Percentiles rank a stretch among this genome's conserved stretches.
phyloP scores from a whole-genome alignment of 2,329 filamentous ascomycete genomes.

The Alternaria rosae region DNA sequence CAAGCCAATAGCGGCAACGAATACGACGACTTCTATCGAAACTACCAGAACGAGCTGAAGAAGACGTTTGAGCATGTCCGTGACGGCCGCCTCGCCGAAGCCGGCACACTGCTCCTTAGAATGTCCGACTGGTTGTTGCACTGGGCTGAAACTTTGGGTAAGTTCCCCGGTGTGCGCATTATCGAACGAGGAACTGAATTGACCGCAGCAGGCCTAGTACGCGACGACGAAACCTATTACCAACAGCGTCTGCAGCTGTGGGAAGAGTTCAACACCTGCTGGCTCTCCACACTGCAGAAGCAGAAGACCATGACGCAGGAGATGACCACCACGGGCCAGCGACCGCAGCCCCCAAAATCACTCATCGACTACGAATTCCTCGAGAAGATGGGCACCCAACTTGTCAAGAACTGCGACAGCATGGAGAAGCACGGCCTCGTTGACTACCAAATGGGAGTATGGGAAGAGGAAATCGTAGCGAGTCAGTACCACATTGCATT shows the following conservation, averaged over 20 bases:
- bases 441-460: conserved; percentile 96
- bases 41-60: conserved; percentile 64
- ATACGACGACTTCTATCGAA: conserved; percentile 73
- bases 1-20: conserved; percentile 53
- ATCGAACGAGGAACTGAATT: conserved; percentile 51
- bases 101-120: conserved; percentile 65
- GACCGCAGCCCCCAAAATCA: conserved; percentile 65
- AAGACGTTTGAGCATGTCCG: conserved; percentile 76
- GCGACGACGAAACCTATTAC: conserved; percentile 80
- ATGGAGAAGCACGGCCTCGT: conserved; percentile 93
- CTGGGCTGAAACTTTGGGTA: conserved; percentile 72
- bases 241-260: conserved; percentile 82
- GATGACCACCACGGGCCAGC: conserved; percentile 65
- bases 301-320: conserved; percentile 77
- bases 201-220: conserved; percentile 79
- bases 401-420: conserved; percentile 82
- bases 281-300: conserved; percentile 82
- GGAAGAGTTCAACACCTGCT: conserved; percentile 93
- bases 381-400: conserved; percentile 80
- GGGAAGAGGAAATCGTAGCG: conserved; percentile 88
- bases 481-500: conserved; percentile 63
- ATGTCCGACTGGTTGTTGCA: conserved; percentile 72
- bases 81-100: conserved; percentile 66
- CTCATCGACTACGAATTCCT: conserved; percentile 74
- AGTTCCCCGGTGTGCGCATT: conserved; percentile 44